Conservation (phyloP, 176 grass and related monocot genomes). For the Bonia amplexicaulis region DNA sequence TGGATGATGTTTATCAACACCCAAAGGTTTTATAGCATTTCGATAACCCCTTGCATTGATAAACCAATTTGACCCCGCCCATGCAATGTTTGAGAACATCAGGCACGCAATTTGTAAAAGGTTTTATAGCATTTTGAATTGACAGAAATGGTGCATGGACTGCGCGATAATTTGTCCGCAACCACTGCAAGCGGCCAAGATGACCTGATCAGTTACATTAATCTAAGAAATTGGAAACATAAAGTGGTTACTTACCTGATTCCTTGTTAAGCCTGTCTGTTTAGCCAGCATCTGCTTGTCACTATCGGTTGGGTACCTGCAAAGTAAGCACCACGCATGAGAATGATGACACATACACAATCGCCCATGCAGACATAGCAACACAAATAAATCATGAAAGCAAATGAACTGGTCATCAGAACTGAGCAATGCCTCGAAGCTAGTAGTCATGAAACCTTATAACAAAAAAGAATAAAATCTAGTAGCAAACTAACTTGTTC, state of each 20-base stretch:
- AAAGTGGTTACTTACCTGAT: slow-evolving; percentile 29
- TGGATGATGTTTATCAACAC: too few relatives aligned
- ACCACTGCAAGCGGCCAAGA: not conserved
- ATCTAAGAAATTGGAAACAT: not conserved
- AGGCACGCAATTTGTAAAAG: not conserved
- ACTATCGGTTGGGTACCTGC: slow-evolving; percentile 82
- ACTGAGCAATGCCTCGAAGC: too few relatives aligned
- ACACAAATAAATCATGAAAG: not conserved
- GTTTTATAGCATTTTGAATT: not conserved
- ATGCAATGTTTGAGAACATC: not conserved
- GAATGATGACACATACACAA: not conserved
- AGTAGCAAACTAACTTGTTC: not conserved
- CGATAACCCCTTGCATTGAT: slow-evolving; percentile 85
- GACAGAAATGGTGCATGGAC: not conserved
- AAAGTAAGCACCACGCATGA: slow-evolving; percentile 12
- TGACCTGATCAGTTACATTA: not conserved
- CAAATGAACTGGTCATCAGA: not conserved
- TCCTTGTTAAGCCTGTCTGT: slow-evolving; percentile 80
- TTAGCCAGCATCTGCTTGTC: slow-evolving; percentile 93
- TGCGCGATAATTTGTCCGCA: not conserved
- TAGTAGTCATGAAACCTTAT: too few relatives aligned
- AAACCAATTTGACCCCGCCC: slow-evolving; percentile 91
- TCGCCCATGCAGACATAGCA: not conserved
- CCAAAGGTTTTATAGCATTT: too few relatives aligned
- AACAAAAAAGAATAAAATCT: not conserved